Percentiles rank a stretch among this genome's conserved stretches.
phyloP scores from a whole-genome alignment of 2,329 filamentous ascomycete species.

The Diaporthe australafricana region DNA sequence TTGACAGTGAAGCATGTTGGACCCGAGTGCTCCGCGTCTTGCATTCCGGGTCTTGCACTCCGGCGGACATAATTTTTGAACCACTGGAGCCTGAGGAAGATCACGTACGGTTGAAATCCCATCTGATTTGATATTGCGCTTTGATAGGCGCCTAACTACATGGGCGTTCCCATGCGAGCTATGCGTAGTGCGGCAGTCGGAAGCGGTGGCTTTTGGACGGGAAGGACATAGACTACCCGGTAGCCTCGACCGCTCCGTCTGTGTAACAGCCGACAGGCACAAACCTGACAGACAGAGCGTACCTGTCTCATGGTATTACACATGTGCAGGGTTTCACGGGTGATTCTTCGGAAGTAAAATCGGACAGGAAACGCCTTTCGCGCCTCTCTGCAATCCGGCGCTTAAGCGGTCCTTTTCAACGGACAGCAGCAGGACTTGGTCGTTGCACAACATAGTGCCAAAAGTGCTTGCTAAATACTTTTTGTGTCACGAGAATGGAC shows the following conservation, averaged over 20 bases:
- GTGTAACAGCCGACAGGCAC: neutral
- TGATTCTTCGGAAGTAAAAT: neutral
- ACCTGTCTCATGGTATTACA: neutral
- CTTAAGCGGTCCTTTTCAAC: neutral
- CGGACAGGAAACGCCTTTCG: neutral
- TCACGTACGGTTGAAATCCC: neutral
- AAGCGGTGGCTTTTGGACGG: neutral
- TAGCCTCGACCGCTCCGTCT: neutral
- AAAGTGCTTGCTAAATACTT: constrained; percentile 11
- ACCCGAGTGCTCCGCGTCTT: neutral
- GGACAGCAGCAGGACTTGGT: neutral
- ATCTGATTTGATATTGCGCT: neutral
- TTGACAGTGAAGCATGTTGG: too few species aligned
- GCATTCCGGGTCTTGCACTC: neutral
- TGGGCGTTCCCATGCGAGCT: neutral
- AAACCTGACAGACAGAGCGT: neutral
- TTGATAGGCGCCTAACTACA: neutral
- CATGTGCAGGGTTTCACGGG: neutral
- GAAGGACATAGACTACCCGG: neutral
- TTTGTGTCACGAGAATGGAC: neutral
- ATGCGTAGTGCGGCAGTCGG: neutral
- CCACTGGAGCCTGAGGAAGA: neutral
- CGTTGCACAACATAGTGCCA: constrained; percentile 14
- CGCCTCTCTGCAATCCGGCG: neutral
- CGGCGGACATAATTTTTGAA: neutral